Conservation (phyloP, 768 basidiomycete genomes). For the Termitomyces sp. region DNA sequence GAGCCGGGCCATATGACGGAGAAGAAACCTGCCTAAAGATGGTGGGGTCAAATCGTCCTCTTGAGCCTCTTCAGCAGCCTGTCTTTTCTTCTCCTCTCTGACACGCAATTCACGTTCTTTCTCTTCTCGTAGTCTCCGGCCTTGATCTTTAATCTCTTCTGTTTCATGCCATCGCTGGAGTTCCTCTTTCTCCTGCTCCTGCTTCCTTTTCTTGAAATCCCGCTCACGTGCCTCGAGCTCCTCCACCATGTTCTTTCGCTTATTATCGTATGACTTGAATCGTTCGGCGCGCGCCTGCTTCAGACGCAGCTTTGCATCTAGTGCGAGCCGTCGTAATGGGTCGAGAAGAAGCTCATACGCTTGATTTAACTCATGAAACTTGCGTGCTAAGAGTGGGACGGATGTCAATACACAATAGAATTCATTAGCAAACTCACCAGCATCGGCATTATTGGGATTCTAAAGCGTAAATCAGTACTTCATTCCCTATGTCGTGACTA, state of each 20-base stretch:
- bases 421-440: slow-evolving; percentile 39
- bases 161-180: slow-evolving; percentile 53
- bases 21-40: slow-evolving; percentile 39
- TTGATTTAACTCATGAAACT: slow-evolving; percentile 82
- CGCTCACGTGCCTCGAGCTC: slow-evolving; percentile 79
- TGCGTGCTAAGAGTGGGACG: slow-evolving; percentile 44
- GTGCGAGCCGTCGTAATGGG: slow-evolving; percentile 70
- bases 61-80: slow-evolving; percentile 25
- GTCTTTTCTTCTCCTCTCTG: slow-evolving; percentile 39
- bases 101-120: slow-evolving; percentile 49
- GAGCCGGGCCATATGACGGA: slow-evolving; percentile 5
- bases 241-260: slow-evolving; percentile 70
- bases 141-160: slow-evolving; percentile 74
- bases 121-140: slow-evolving; percentile 64
- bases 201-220: slow-evolving; percentile 67
- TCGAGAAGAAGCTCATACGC: slow-evolving; percentile 82
- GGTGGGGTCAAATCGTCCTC: slow-evolving; percentile 52
- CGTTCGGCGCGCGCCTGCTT: slow-evolving; percentile 67
- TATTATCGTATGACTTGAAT: slow-evolving; percentile 66
- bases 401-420: not conserved
- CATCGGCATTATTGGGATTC: slow-evolving; percentile 80
- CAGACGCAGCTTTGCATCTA: slow-evolving; percentile 76
- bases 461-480: slow-evolving; percentile 22
- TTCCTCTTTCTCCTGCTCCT: slow-evolving; percentile 61
- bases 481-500: no score